phyloP scores from a whole-genome alignment of 1,284 basidiomycete species.

The Apiotrichum porosum region DNA sequence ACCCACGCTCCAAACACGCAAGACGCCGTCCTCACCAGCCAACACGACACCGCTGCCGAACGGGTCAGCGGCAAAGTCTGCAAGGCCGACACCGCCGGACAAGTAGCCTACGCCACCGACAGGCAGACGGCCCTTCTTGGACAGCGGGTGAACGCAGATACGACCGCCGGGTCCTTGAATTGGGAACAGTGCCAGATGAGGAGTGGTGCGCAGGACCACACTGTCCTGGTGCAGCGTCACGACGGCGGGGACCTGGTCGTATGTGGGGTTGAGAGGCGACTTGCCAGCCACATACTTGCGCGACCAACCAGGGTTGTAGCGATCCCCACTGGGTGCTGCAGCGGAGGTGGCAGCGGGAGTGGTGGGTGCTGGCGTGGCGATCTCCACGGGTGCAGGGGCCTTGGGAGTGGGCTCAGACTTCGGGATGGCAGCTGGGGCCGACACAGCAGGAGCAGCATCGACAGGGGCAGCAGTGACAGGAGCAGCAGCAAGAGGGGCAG shows the following conservation, averaged over 20 bases:
- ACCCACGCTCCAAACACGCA: slow-evolving; percentile 44
- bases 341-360: background rate
- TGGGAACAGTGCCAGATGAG: slow-evolving; percentile 46
- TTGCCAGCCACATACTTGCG: slow-evolving; percentile 50
- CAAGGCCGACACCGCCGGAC: slow-evolving; percentile 43
- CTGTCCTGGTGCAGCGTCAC: slow-evolving; percentile 47
- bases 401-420: background rate
- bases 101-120: slow-evolving; percentile 42
- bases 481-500: background rate
- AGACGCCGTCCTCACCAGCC: slow-evolving; percentile 48
- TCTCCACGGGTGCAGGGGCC: background rate
- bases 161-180: slow-evolving; percentile 51
- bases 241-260: slow-evolving; percentile 48
- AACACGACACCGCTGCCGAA: slow-evolving; percentile 41
- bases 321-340: slow-evolving; percentile 5
- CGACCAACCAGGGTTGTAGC: slow-evolving; percentile 47
- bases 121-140: slow-evolving; percentile 46
- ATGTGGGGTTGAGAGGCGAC: slow-evolving; percentile 49
- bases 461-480: background rate
- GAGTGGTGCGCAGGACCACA: slow-evolving; percentile 39
- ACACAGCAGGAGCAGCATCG: background rate
- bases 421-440: background rate
- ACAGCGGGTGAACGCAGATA: slow-evolving; percentile 46
- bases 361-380: background rate
- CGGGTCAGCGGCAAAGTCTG: slow-evolving; percentile 47